A percentile compares a stretch with the other conserved stretches of the same genome.
Evolutionary conservation across 1,139 yeast genomes (phyloP).

Genomic region (Pichia sp.): DNA sequence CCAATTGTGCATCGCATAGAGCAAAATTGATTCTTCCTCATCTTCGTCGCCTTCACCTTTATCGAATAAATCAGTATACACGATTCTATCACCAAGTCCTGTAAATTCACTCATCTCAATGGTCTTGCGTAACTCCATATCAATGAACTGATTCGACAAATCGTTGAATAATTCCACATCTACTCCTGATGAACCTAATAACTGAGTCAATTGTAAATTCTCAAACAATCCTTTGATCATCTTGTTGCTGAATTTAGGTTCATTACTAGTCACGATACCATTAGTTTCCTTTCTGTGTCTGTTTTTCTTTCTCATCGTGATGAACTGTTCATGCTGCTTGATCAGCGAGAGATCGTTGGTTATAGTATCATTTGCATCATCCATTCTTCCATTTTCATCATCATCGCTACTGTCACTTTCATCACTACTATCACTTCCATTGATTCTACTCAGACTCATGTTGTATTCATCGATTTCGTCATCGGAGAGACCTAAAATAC

Average conservation of each 20-base stretch:
- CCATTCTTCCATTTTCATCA: neutral
- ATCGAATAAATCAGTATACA: conserved; percentile 9
- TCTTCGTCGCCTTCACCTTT: conserved; percentile 4
- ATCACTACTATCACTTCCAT: neutral
- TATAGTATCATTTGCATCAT: neutral
- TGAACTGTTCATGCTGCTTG: conserved; percentile 7
- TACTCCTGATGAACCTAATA: neutral
- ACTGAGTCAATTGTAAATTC: conserved; percentile 16
- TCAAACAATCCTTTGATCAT: conserved; percentile 21
- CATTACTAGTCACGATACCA: neutral
- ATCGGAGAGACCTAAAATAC: conserved; percentile 15
- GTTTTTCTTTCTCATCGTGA: conserved; percentile 7
- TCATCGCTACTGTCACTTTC: neutral
- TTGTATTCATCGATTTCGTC: conserved; percentile 9
- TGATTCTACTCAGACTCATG: neutral
- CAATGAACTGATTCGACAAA: conserved; percentile 35
- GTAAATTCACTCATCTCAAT: conserved; percentile 14
- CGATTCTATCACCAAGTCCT: conserved; percentile 11
- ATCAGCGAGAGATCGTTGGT: conserved; percentile 16
- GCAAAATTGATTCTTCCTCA: conserved; percentile 22
- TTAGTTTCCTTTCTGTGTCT: neutral
- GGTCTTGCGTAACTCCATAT: conserved; percentile 33
- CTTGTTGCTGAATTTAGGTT: conserved; percentile 16
- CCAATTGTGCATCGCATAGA: conserved; percentile 23
- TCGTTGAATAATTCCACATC: conserved; percentile 20